Evolutionary conservation across 306 rosid species (phyloP), one percentile per base, ranked within the genome.

Genomic region (Fagus crenata): DNA sequence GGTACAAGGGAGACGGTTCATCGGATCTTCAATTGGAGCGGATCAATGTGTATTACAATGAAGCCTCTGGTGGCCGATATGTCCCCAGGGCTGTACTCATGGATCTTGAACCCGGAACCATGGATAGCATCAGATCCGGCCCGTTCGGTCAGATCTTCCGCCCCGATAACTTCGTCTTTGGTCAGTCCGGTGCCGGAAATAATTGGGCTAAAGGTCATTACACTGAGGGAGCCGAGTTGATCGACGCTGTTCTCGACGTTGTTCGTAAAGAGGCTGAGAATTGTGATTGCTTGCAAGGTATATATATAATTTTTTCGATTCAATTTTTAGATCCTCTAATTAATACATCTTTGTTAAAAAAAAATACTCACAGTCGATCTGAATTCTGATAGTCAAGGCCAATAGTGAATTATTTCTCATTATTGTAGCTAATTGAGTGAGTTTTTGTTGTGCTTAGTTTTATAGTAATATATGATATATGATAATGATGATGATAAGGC

Each of bases 41-140:
- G 84, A 93, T 93, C 84, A 93, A 93, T 76, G 96, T 93, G 12
- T 91, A 91, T 65, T 91, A 90, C 88, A 93, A 91, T 28, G 98
- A 93, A 84, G 98, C 98, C 49, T 89, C 98, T 6, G 96, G 98
- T 6, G 98, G 98, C 0, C 81, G 96, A 72, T 93, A 89, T 77
- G 98, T 93, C 71, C 98, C 98, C 4, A 85, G 98, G 65, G 98
- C 98, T 8, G 98, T 93, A 42, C 98, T 93, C 53, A 89, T 93
- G 95, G 98, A 93, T 88, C 95, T 93, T 9, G 98, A 93, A 39
- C 98, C 98, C 2, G 96, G 98, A 0, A 93, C 98, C 55, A 93
- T 93, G 98, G 98, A 93, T 56, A 93, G 98, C 77, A 93, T 93
- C 90, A 87, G 98, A 91, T 93, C 98, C 75, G 96, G 98, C 18